phyloP scores from a whole-genome alignment of 1,139 yeast genomes.

The Kurtzmaniella quercitrusa region DNA sequence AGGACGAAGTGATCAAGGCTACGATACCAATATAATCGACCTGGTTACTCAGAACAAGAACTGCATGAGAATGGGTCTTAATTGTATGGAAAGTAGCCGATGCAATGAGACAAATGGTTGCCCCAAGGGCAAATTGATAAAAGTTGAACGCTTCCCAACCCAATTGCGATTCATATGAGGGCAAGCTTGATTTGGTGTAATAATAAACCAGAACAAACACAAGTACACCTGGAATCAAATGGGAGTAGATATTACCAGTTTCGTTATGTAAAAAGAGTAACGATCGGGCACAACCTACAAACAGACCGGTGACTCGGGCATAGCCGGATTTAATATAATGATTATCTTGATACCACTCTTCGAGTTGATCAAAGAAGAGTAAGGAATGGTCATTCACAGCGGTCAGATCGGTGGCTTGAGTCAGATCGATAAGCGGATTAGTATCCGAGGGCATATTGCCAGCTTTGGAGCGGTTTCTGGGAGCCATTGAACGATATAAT shows the following conservation, averaged over 20 bases:
- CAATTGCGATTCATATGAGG: conserved; percentile 42
- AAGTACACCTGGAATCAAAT: conserved; percentile 58
- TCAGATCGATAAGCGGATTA: not conserved
- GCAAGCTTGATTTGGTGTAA: conserved; percentile 26
- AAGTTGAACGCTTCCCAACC: conserved; percentile 44
- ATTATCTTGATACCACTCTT: conserved; percentile 86
- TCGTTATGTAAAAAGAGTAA: conserved; percentile 78
- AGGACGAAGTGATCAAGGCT: conserved; percentile 68
- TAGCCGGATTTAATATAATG: conserved; percentile 73
- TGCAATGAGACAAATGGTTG: conserved; percentile 58
- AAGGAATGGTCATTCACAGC: not conserved
- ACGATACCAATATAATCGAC: conserved; percentile 87
- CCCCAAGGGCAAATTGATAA: conserved; percentile 37
- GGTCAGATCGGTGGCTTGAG: not conserved
- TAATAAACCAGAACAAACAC: conserved; percentile 14
- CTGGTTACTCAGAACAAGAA: conserved; percentile 68
- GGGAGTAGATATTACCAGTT: conserved; percentile 77
- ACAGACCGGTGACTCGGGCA: conserved; percentile 64
- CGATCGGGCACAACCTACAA: conserved; percentile 47
- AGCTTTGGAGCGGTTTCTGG: not conserved
- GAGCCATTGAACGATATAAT: not conserved
- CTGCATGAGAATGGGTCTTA: conserved; percentile 66
- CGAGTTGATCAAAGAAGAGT: conserved; percentile 43
- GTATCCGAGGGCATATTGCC: not conserved
- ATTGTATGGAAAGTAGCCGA: conserved; percentile 76